Base-by-base conservation (phyloP, 139 green algal genomes). In the Chlamydomonas schloesseri region DNA sequence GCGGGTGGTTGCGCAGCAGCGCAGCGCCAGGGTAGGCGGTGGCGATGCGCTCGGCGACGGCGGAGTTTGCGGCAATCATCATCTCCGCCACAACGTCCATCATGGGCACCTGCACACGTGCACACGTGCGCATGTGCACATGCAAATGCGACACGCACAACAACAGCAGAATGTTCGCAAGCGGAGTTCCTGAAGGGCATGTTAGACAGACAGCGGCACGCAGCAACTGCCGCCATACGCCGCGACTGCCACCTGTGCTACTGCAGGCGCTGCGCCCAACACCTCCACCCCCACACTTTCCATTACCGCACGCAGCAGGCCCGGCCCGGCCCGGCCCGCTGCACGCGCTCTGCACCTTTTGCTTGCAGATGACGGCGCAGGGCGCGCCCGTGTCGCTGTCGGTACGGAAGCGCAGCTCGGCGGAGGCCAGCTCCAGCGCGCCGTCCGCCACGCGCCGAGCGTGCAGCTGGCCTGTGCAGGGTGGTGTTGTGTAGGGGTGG, bases 61-160 rank as follows among this genome's bases (percentile, higher is more conserved):
- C 83, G 6, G 72, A 65, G 85, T 95, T 95, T 81, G 92, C 91
- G 23, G 71, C 76, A 69, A 95, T 94, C 88, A 91, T 92, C 87
- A 91, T 89, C 83, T 95, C 93, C 5, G 91, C 93, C 70, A 95
- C 88, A 15, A 94, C 71, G 55, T 89, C 83, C 90, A 94, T 95
- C 91, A 94, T 94, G 46, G 87, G 87, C 36, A 94, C 53, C 75
- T 91, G 68, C 33, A 17, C n/a, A n/a, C n/a, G n/a, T n/a, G n/a
- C n/a, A n/a, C n/a, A n/a, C n/a, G n/a, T n/a, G n/a, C n/a, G n/a
- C n/a, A n/a, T n/a, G n/a, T n/a, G n/a, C n/a, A n/a, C n/a, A n/a
- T n/a, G n/a, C n/a, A n/a, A n/a, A n/a, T n/a, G n/a, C n/a, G n/a
- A n/a, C n/a, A n/a, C n/a, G n/a, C n/a, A n/a, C n/a, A n/a, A n/a